Conservation (phyloP, 2,329 filamentous ascomycete species). For the Fusarium aywerte region DNA sequence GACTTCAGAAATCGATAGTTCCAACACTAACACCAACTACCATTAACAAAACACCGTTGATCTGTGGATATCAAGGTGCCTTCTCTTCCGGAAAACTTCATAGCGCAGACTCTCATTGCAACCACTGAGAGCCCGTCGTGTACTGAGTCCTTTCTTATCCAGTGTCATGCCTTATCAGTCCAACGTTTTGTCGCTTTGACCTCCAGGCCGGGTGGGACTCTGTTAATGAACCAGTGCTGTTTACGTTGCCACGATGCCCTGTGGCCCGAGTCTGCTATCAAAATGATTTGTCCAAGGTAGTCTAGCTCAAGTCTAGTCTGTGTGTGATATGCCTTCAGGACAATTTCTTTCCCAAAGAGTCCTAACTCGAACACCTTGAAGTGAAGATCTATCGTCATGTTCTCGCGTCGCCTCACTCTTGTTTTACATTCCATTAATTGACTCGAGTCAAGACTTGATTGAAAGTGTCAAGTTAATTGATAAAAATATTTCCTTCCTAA, state of each 20-base stretch:
- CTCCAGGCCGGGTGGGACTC: neutral
- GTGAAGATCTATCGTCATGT: neutral
- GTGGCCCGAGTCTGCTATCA: neutral
- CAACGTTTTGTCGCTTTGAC: constrained; percentile 2
- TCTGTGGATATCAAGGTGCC: neutral
- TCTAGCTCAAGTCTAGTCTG: neutral
- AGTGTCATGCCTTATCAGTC: neutral
- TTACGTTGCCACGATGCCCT: constrained; percentile 7
- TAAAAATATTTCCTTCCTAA: neutral
- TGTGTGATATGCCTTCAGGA: neutral
- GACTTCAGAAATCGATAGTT: neutral
- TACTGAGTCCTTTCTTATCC: neutral
- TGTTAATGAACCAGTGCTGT: neutral
- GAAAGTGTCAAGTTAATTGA: neutral
- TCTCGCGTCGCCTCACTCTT: neutral
- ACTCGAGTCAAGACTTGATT: neutral
- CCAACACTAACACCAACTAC: no score
- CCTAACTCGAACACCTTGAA: neutral
- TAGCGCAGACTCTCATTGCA: neutral
- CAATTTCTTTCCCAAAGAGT: neutral
- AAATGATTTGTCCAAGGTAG: neutral
- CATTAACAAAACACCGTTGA: neutral
- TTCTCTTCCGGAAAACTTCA: neutral
- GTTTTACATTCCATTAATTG: neutral
- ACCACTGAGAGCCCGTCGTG: neutral